A percentile compares a stretch with the other conserved stretches of the same genome.
Conservation (phyloP, 1,139 yeast species). For the Scheffersomyces cryptocercus region DNA sequence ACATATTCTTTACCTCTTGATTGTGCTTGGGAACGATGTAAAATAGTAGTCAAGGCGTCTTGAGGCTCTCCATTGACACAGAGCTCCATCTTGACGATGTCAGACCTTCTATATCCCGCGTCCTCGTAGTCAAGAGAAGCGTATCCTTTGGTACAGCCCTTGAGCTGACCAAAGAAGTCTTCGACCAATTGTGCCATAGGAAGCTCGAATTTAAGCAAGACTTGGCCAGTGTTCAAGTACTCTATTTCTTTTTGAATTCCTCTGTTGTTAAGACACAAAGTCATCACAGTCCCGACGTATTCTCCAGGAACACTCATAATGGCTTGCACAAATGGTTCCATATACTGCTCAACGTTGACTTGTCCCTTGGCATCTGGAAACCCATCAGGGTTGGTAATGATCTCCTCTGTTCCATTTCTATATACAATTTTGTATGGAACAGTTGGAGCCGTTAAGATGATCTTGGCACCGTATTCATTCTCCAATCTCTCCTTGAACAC, state of each 20-base stretch:
- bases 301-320: conserved; percentile 91
- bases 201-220: conserved; percentile 70
- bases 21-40: conserved; percentile 80
- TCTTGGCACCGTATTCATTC: conserved; percentile 89
- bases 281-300: conserved; percentile 82
- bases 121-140: conserved; percentile 96
- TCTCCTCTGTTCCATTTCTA: conserved; percentile 60
- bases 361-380: conserved; percentile 64
- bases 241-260: conserved; percentile 82
- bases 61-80: conserved; percentile 87
- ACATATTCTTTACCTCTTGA: conserved; percentile 81
- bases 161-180: conserved; percentile 90
- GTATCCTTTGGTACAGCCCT: conserved; percentile 88
- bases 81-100: conserved; percentile 83
- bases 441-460: conserved; percentile 93
- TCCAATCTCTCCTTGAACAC: conserved; percentile 91
- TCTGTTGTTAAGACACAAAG: conserved; percentile 79
- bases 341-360: conserved; percentile 55
- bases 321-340: conserved; percentile 91
- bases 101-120: conserved; percentile 78
- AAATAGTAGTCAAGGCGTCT: conserved; percentile 89
- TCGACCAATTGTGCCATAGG: conserved; percentile 92
- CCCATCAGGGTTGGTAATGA: conserved; percentile 87
- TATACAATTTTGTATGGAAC: conserved; percentile 83
- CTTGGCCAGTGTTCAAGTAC: conserved; percentile 80